Conservation (phyloP, 179 eudicot species). For the Heliamphora ciliata region DNA sequence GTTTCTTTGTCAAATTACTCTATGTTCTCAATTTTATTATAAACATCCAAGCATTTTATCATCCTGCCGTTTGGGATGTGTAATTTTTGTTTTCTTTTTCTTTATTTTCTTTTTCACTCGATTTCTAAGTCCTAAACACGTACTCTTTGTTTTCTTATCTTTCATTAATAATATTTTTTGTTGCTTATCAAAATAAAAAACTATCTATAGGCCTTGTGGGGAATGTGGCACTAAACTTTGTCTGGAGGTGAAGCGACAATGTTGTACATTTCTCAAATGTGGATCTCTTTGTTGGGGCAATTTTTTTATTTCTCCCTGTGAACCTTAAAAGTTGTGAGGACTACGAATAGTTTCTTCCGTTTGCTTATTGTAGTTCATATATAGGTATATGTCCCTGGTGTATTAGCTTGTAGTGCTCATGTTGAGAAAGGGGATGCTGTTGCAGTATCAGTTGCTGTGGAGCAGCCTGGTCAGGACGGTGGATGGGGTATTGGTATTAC, state of each 20-base stretch:
- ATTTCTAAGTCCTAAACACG: not conserved
- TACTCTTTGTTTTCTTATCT: not conserved
- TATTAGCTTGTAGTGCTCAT: slow-evolving; percentile 87
- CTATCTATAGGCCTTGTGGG: not conserved
- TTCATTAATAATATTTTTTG: not conserved
- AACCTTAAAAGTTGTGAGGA: slow-evolving; percentile 4
- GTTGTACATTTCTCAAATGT: not conserved
- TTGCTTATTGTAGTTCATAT: slow-evolving; percentile 15
- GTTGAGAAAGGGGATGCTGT: slow-evolving; percentile 87
- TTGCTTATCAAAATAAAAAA: too few species aligned
- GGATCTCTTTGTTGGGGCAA: not conserved
- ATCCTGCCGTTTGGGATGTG: not conserved
- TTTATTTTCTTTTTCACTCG: not conserved
- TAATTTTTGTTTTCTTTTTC: not conserved
- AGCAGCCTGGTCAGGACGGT: slow-evolving; percentile 56
- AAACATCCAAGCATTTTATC: not conserved
- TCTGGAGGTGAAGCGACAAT: not conserved
- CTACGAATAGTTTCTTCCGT: slow-evolving; percentile 5
- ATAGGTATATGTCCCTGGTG: slow-evolving; percentile 84
- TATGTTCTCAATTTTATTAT: not conserved
- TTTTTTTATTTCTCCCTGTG: not conserved
- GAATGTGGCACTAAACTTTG: too few species aligned
- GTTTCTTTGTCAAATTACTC: not conserved
- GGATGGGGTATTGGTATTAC: slow-evolving; percentile 79
- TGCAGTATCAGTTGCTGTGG: slow-evolving; percentile 85